A percentile compares a stretch with the other conserved stretches of the same genome.
Evolutionary conservation across 2,329 filamentous ascomycete species (phyloP).

Genomic region (Phyllosticta citribraziliensis): DNA sequence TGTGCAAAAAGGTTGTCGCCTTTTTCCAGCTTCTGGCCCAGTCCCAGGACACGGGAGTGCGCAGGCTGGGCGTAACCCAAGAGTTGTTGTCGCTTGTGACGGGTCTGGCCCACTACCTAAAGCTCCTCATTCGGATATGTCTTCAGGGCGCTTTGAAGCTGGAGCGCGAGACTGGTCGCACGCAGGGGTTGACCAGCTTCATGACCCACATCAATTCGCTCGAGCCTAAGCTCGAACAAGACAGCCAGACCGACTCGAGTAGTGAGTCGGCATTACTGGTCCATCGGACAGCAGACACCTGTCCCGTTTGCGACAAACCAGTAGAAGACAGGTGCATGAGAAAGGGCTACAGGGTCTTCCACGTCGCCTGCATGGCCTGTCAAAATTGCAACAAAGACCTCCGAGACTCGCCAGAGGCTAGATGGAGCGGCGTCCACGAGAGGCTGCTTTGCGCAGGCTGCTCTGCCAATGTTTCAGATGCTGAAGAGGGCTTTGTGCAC

Average conservation of each 20-base stretch:
- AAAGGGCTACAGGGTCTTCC: constrained; percentile 68
- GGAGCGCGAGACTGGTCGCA: constrained; percentile 68
- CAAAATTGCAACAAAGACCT: constrained; percentile 66
- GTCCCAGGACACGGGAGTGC: constrained; percentile 80
- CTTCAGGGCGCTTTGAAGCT: constrained; percentile 86
- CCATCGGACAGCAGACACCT: constrained; percentile 57
- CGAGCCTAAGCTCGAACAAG: constrained; percentile 42
- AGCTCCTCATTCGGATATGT: constrained; percentile 93
- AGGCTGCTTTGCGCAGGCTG: constrained; percentile 65
- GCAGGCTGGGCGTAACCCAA: constrained; percentile 91
- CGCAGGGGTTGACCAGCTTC: constrained; percentile 71
- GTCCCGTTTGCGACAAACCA: constrained; percentile 67
- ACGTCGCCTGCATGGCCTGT: constrained; percentile 66
- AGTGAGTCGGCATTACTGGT: constrained; percentile 35
- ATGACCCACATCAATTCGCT: constrained; percentile 74
- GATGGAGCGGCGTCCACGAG: constrained; percentile 58
- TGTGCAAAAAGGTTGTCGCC: constrained; percentile 99
- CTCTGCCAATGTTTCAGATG: constrained; percentile 47
- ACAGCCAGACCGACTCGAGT: constrained; percentile 29
- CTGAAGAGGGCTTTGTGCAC: constrained; percentile 55
- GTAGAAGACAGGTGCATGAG: constrained; percentile 91
- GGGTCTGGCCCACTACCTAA: constrained; percentile 91
- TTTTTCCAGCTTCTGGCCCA: constrained; percentile 95
- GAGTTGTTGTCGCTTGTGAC: constrained; percentile 97
- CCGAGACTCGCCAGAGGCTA: constrained; percentile 56